These are phyloP conservation scores for Chalciporus piperatoides DNA, from an alignment of 1,284 basidiomycete genomes.

Conservation along the genomic window DNA sequence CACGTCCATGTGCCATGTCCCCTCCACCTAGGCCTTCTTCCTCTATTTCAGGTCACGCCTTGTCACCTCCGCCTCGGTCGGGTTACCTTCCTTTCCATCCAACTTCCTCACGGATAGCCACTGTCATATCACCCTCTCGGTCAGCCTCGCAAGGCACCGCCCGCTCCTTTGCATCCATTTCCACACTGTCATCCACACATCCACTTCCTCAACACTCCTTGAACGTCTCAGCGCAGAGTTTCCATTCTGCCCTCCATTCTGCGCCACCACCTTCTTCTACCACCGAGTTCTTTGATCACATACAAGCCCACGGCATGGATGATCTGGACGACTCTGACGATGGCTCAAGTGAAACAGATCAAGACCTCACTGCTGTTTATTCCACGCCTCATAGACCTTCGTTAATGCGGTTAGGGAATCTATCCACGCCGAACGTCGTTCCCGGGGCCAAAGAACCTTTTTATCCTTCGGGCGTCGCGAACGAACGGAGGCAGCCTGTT, in stretches of 20 bases:
- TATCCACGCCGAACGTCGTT: constrained; percentile 33
- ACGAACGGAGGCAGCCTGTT: constrained; percentile 37
- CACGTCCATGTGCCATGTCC: constrained; percentile 45
- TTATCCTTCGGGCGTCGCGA: constrained; percentile 27
- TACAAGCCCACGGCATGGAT: constrained; percentile 67
- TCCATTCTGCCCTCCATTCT: constrained; percentile 43
- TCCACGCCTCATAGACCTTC: constrained; percentile 31
- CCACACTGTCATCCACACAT: constrained; percentile 26
- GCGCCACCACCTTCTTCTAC: constrained; percentile 59
- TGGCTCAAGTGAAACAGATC: constrained; percentile 31
- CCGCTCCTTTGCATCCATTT: constrained; percentile 31
- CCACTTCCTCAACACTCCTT: constrained; percentile 29
- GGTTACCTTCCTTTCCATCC: constrained; percentile 24
- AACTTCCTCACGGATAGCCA: constrained; percentile 17
- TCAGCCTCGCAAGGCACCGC: constrained; percentile 30
- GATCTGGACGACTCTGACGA: constrained; percentile 52
- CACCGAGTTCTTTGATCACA: constrained; percentile 69
- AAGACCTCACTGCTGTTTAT: constrained; percentile 28
- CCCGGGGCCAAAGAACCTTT: constrained; percentile 30
- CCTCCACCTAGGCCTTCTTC: constrained; percentile 50
- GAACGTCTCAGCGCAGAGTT: constrained; percentile 37
- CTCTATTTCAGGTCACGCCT: constrained; percentile 37
- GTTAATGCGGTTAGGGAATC: constrained; percentile 42
- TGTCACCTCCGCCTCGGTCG: constrained; percentile 54
- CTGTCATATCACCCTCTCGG: constrained; percentile 20